Evolutionary conservation across 1,284 basidiomycete species (phyloP).

Genomic region (Rhodotorula glutinis): DNA sequence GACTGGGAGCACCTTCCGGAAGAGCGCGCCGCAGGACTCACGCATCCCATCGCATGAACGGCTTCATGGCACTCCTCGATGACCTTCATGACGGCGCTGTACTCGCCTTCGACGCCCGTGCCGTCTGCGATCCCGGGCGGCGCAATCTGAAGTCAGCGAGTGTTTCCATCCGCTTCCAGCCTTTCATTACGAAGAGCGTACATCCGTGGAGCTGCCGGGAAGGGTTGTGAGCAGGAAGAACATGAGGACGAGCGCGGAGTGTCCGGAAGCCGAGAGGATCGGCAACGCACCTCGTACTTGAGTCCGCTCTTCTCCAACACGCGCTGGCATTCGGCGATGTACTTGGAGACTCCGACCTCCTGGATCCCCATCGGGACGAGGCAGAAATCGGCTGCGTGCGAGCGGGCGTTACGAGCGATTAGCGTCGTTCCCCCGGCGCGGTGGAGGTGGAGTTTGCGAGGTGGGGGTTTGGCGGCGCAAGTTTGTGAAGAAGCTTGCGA

Average conservation of each 20-base stretch:
- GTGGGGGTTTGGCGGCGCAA: not conserved
- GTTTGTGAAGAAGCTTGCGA: not conserved
- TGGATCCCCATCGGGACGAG: constrained; percentile 68
- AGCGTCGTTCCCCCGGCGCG: too few relatives aligned
- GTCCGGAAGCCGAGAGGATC: too few relatives aligned
- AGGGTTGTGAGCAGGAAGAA: too few relatives aligned
- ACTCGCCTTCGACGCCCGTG: constrained; percentile 35
- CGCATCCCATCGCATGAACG: constrained; percentile 61
- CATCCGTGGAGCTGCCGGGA: constrained; percentile 18
- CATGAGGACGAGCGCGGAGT: too few relatives aligned
- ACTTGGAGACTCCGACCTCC: constrained; percentile 47
- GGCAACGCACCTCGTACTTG: constrained; percentile 62
- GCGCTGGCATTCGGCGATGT: constrained; percentile 59
- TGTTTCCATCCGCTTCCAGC: too few relatives aligned
- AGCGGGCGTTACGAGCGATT: too few relatives aligned
- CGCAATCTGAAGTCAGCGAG: not conserved
- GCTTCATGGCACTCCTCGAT: constrained; percentile 85
- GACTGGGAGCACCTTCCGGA: too few relatives aligned
- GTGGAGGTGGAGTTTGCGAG: not conserved
- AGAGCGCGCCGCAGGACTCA: too few relatives aligned
- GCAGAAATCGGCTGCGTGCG: constrained; percentile 61
- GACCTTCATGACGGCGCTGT: constrained; percentile 60
- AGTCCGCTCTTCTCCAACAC: constrained; percentile 77
- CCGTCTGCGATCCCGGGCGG: constrained; percentile 18
- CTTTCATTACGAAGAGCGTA: not conserved